Conservation (phyloP, 495 filamentous ascomycete genomes). For the Neurospora sp. region DNA sequence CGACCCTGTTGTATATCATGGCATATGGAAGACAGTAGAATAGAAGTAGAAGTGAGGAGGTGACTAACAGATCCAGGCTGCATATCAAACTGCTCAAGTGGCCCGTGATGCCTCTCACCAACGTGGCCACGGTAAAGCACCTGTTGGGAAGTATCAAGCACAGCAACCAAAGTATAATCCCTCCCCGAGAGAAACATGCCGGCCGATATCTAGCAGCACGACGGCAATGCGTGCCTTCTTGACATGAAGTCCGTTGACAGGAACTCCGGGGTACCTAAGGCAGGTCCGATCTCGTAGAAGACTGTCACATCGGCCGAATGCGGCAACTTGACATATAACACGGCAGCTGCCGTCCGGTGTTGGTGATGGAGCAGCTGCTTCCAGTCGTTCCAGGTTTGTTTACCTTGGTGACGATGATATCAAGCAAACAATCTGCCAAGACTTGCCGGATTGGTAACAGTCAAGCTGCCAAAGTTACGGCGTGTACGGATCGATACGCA, state of each 20-base stretch:
- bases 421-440: neutral
- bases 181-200: neutral
- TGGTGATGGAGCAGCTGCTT: neutral
- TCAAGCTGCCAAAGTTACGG: neutral
- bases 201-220: neutral
- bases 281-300: neutral
- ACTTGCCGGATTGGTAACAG: neutral
- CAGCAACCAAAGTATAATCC: neutral
- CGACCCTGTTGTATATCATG: neutral
- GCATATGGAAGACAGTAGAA: neutral
- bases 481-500: neutral
- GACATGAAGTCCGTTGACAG: neutral
- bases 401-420: neutral
- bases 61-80: neutral
- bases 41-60: neutral
- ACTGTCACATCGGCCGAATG: neutral
- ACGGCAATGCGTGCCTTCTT: neutral
- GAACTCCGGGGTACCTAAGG: neutral
- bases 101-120: neutral
- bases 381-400: neutral
- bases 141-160: neutral
- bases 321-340: neutral
- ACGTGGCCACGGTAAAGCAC: neutral
- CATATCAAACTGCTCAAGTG: neutral
- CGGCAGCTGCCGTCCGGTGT: neutral